Evolutionary conservation across 176 grass and related monocot genomes (phyloP).

Genomic region (Zea luxurians): DNA sequence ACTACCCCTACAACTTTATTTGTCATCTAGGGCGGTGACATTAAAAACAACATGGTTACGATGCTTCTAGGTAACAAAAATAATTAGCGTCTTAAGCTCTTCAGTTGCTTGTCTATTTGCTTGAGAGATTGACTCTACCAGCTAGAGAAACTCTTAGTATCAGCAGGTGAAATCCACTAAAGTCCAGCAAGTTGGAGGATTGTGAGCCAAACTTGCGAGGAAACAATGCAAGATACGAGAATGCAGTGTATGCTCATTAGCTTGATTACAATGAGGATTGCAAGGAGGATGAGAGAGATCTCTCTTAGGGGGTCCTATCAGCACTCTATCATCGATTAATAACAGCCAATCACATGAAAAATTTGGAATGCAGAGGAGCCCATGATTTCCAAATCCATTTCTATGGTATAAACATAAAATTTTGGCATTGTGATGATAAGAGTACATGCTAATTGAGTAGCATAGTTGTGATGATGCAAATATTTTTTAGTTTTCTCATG

Average conservation of each 20-base stretch:
- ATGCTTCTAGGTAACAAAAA: not conserved
- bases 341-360: not conserved
- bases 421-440: not conserved
- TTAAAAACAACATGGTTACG: not conserved
- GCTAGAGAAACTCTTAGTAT: not conserved
- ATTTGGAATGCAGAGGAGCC: not conserved
- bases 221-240: not conserved
- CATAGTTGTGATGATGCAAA: not conserved
- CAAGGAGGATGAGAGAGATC: not conserved
- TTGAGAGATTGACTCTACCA: not conserved
- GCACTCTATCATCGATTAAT: not conserved
- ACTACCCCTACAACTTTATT: not conserved
- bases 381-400: not conserved
- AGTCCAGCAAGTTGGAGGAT: not conserved
- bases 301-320: not conserved
- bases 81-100: not conserved
- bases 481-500: slow-evolving; percentile 5
- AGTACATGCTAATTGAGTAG: slow-evolving; percentile 22
- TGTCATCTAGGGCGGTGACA: not conserved
- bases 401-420: not conserved
- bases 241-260: not conserved
- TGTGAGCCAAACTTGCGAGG: not conserved
- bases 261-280: not conserved
- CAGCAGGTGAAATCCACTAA: not conserved
- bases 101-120: not conserved